Base-by-base conservation (phyloP, 2,329 filamentous ascomycete genomes). In the Fusarium liriodendri region DNA sequence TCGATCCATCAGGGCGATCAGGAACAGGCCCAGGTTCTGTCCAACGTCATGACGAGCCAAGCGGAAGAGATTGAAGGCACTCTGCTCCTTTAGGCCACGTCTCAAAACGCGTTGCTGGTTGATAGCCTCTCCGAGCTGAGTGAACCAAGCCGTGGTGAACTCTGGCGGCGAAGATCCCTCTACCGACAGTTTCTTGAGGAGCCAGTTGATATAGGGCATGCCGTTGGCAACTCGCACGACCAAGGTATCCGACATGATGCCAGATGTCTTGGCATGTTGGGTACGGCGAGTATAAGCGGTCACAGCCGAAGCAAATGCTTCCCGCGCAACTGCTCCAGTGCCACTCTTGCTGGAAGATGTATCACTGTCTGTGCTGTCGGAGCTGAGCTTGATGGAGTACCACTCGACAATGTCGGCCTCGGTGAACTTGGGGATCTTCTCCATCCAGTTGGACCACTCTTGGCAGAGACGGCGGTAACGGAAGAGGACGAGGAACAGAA, bases 71-170 rank as follows among this genome's bases (percentile, higher is more conserved):
- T 70, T 70, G 5, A 75, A 75, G 5, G 40, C 37, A 14, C 62
- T 72, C 29, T 75, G 72, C 13, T 75, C 68, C 20, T 74, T 75
- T 2, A 75, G 58, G 3, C 72, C 72, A 3, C 72, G 61, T 11
- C 64, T 66, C 10, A 75, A 8, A 1, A 69, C 64, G 11, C 65
- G 54, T 13, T 75, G 72, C 11, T 71, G 69, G 4, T 67, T 70
- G 2, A 29, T 64, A 2, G 72, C 59, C 32, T 75, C 72, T 11
- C 27, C 27, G 13, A 75, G 58, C 50, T 72, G 62, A 2, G 72
- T 75, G 38, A 75, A 75, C 71, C 71, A 75, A 10, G 69, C 72
- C 7, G 69, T 75, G 8, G 65, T 74, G 25, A 75, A 75, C 9
- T 55, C 37, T 2, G 62, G 61, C 1, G 63, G 66, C 18, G 50